Base-by-base conservation (phyloP, 2,329 filamentous ascomycete species). In the Pseudogymnoascus sp. region DNA sequence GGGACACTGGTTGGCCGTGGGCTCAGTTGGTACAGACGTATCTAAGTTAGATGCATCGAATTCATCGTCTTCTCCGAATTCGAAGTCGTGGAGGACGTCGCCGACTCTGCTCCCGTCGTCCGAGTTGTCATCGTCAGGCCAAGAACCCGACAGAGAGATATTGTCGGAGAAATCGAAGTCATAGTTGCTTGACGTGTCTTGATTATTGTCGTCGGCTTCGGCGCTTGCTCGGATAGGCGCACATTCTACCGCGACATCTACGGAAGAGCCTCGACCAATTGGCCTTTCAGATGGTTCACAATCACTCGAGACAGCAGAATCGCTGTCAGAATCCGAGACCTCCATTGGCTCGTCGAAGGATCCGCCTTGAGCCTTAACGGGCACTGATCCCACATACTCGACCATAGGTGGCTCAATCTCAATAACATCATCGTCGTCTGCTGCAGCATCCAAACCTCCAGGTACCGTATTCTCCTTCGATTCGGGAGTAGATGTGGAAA, bases 301-400 rank as follows among this genome's bases (percentile, higher is more conserved):
- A 15, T 53, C 47, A 53, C 47, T 53, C 28, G 47, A 53, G 47
- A 28, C 47, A 53, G 35, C 35, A 53, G 47, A 53, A 33, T 53
- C 28, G 28, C 15, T 11, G 15, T 53, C 47, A 2, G 47, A 53
- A 53, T 53, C 47, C 28, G 28, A 53, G n/a, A 20, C 15, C n/a
- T 53, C 47, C 47, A 53, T 35, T 18, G 47, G 7, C 28, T 53
- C 28, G 47, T 53, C 12, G n/a, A 53, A n/a, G 28, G 28, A 53
- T 12, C 33, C 47, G 6, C 33, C 28, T 33, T 18, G 22, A 53
- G 47, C 47, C 28, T 53, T n/a, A 25, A 33, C 4, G 25, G n/a
- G 25, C 43, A 14, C 33, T 18, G 43, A 5, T 20, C 28, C 14
- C 15, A 25, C 33, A 53, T 5, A 18, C 9, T 53, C 28, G 28